These are phyloP conservation scores for Rhizophlyctis rosea DNA, from an alignment of 192 early-diverging fungal genomes.

Conservation along the genomic window DNA sequence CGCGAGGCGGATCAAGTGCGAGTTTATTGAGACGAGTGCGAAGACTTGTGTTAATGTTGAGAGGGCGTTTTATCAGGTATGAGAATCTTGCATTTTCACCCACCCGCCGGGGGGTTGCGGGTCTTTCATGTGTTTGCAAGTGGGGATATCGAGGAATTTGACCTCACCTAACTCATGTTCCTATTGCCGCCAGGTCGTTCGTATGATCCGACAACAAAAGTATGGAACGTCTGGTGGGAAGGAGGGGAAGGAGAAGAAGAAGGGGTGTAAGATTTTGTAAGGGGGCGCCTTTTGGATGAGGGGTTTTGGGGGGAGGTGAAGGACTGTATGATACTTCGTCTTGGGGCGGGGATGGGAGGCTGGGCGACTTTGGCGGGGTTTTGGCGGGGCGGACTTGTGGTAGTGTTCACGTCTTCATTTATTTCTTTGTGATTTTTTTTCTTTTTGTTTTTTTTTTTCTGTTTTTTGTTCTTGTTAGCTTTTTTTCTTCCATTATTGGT, in stretches of 20 bases:
- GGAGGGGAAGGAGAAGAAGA: slow-evolving; percentile 27
- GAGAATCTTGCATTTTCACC: slow-evolving; percentile 2
- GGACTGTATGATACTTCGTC: too few relatives aligned
- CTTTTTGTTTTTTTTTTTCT: neutral
- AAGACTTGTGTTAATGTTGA: slow-evolving; percentile 93
- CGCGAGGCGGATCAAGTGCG: slow-evolving; percentile 70
- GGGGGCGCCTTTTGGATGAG: neutral
- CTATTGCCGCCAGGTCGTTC: slow-evolving; percentile 75
- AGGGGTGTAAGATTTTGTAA: slow-evolving; percentile 24
- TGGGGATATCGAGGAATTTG: neutral
- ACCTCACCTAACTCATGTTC: slow-evolving; percentile 51
- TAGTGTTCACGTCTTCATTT: neutral
- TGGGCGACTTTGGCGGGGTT: neutral
- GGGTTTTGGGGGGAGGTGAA: neutral
- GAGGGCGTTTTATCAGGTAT: slow-evolving; percentile 23
- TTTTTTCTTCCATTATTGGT: too few relatives aligned
- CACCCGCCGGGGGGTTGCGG: too few relatives aligned
- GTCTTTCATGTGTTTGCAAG: slow-evolving; percentile 1
- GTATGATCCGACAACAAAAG: slow-evolving; percentile 62
- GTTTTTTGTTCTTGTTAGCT: too few relatives aligned
- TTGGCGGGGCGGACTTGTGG: neutral
- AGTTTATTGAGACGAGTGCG: slow-evolving; percentile 87
- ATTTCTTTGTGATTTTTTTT: neutral
- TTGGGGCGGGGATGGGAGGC: neutral
- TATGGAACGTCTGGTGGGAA: neutral